These are phyloP conservation scores for Trichomonascaceae sp. DNA, from an alignment of 1,139 yeast species.

Conservation along the genomic window DNA sequence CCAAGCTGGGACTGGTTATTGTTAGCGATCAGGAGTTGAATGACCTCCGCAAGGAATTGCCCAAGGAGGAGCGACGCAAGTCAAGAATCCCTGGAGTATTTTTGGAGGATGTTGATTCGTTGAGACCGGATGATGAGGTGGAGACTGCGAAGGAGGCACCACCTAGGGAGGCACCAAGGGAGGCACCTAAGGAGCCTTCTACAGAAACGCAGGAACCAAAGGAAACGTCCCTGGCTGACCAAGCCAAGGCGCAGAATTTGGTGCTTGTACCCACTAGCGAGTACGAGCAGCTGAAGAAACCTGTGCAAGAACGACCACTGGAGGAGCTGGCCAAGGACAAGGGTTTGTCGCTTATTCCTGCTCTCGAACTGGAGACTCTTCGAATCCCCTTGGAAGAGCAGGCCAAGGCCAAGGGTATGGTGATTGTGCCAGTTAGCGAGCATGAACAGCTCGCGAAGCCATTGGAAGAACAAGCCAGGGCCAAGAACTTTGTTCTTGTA, in stretches of 20 bases:
- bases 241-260: neutral
- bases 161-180: too few relatives aligned
- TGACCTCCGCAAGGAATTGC: slow-evolving; percentile 1
- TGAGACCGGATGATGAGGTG: slow-evolving; percentile 1
- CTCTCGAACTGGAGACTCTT: neutral
- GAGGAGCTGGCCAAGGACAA: neutral
- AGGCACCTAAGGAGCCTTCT: neutral
- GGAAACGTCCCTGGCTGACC: slow-evolving; percentile 1
- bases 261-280: neutral
- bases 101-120: neutral
- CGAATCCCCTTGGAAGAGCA: neutral
- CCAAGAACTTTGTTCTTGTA: neutral
- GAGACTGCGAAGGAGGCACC: neutral
- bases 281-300: neutral
- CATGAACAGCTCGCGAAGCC: slow-evolving; percentile 7
- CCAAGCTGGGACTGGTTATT: slow-evolving; percentile 16
- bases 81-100: neutral
- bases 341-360: neutral
- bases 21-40: slow-evolving; percentile 6
- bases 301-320: too few relatives aligned
- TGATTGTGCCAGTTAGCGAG: slow-evolving; percentile 9
- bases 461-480: neutral
- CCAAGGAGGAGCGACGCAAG: neutral
- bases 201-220: neutral
- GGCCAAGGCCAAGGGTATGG: slow-evolving; percentile 4